Evolutionary conservation across 768 basidiomycete species (phyloP), one percentile per base, ranked within the genome.

Genomic region (Collybia sp.): DNA sequence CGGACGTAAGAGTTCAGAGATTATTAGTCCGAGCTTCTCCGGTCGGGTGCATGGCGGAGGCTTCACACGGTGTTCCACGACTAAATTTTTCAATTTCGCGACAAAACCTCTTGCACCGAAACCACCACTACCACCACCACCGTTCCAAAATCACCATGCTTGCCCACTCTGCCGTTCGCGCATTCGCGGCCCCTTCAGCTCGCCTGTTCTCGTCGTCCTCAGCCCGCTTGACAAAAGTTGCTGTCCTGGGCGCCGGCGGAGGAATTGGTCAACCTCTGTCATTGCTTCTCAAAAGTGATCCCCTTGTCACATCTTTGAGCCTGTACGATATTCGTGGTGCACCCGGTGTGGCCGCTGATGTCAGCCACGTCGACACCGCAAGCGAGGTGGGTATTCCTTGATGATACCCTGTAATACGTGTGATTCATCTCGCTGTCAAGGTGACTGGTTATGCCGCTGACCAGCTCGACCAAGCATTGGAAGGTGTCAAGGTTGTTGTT

Each of bases 211-310:
- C 88, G 40, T 83, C 88, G 19, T 83, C 85, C 17, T 72, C 79
- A 18, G 61, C 82, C 38, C 79, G 83, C 58, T 77, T 76, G 53
- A 85, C 83, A 55, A 94, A 93, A 75, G 95, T 96, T 65, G 88
- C 89, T 42, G 94, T 99, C 50, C 89, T 96, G 65, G 95, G 95
- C 58, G 96, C 96, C 51, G 95, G 92, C 59, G 95, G 95, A 77
- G 95, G 95, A 68, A 98, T 98, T 66, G 95, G 95, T 65, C 95
- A 98, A 69, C 94, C 95, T 61, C 75, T 97, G 58, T 95, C 93
- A 40, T 73, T 98, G 53, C 77, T 96, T 54, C 83, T 97, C 65
- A 97, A 98, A 78, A 80, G 72, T 54, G 88, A 99, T 75, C 92
- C 92, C 36, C 73, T 93, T 56, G 88, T 96, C 64, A 82, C 82